Conservation (phyloP, 2,329 filamentous ascomycete species). For the Aspergillus pseudoglaucus region DNA sequence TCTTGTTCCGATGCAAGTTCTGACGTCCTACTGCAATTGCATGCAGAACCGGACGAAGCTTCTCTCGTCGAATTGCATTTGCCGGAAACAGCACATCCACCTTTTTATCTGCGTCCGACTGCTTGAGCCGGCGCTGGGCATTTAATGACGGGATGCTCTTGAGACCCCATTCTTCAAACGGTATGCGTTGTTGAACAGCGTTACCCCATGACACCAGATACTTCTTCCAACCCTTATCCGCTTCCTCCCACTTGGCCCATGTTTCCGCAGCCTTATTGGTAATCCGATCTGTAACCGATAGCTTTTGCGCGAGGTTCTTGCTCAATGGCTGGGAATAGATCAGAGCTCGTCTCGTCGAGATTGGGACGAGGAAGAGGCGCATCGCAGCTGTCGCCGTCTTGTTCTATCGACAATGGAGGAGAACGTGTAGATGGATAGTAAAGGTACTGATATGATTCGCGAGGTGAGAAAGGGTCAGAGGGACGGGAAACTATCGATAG, state of each 20-base stretch:
- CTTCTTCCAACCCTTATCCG: slow-evolving; percentile 80
- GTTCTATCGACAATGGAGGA: not conserved
- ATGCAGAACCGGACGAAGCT: slow-evolving; percentile 59
- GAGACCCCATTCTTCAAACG: slow-evolving; percentile 95
- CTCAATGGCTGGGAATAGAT: slow-evolving; percentile 81
- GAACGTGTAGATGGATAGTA: not conserved
- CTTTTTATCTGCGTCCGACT: slow-evolving; percentile 60
- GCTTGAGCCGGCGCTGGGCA: slow-evolving; percentile 57
- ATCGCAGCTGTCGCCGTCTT: slow-evolving; percentile 45
- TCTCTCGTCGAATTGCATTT: slow-evolving; percentile 58
- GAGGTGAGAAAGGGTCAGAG: slow-evolving; percentile 7
- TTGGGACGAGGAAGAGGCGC: slow-evolving; percentile 88
- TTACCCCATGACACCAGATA: slow-evolving; percentile 83
- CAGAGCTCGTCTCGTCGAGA: slow-evolving; percentile 83
- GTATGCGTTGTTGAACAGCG: slow-evolving; percentile 73
- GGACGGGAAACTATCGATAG: slow-evolving; percentile 15
- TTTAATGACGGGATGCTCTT: slow-evolving; percentile 87
- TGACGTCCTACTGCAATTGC: slow-evolving; percentile 74
- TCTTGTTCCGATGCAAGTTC: slow-evolving; percentile 64
- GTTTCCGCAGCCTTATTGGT: slow-evolving; percentile 65
- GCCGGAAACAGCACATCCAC: slow-evolving; percentile 64
- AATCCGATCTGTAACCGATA: slow-evolving; percentile 60
- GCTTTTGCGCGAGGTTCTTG: slow-evolving; percentile 48
- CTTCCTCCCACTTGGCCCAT: slow-evolving; percentile 84
- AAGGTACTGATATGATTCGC: slow-evolving; percentile 3